Evolutionary conservation across 2,329 filamentous ascomycete species (phyloP).

Genomic region (Colletotrichum abscissum): DNA sequence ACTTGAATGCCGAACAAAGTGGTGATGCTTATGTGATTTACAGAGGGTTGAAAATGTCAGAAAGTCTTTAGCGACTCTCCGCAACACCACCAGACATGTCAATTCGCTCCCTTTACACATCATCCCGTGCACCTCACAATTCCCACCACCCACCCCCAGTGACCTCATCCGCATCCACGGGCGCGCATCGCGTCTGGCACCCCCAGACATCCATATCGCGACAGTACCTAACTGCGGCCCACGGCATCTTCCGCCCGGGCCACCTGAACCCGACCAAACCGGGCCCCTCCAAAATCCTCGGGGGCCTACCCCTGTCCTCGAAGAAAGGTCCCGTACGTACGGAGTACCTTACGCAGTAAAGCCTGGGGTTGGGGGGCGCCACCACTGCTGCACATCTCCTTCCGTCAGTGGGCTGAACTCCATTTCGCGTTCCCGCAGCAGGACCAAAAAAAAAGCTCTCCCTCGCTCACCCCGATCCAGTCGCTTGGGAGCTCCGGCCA

Average conservation of each 20-base stretch:
- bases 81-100: neutral
- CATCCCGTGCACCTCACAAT: neutral
- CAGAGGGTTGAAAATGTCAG: neutral
- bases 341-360: neutral
- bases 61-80: neutral
- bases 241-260: slow-evolving; percentile 34
- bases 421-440: slow-evolving; percentile 17
- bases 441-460: slow-evolving; percentile 13
- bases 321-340: neutral
- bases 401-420: slow-evolving; percentile 31
- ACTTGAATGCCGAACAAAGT: neutral
- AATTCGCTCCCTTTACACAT: neutral
- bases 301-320: slow-evolving; percentile 30
- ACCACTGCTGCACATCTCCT: slow-evolving; percentile 14
- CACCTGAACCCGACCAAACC: slow-evolving; percentile 17
- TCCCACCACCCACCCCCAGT: neutral
- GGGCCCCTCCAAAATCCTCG: slow-evolving; percentile 23
- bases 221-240: slow-evolving; percentile 24
- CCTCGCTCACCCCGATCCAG: slow-evolving; percentile 21
- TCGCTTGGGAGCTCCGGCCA: slow-evolving; percentile 31
- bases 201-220: slow-evolving; percentile 22
- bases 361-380: slow-evolving; percentile 10
- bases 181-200: slow-evolving; percentile 18
- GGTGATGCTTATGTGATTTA: neutral
- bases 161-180: neutral